Evolutionary conservation across 768 basidiomycete genomes (phyloP).

Genomic region (Hebeloma cylindrosporum): DNA sequence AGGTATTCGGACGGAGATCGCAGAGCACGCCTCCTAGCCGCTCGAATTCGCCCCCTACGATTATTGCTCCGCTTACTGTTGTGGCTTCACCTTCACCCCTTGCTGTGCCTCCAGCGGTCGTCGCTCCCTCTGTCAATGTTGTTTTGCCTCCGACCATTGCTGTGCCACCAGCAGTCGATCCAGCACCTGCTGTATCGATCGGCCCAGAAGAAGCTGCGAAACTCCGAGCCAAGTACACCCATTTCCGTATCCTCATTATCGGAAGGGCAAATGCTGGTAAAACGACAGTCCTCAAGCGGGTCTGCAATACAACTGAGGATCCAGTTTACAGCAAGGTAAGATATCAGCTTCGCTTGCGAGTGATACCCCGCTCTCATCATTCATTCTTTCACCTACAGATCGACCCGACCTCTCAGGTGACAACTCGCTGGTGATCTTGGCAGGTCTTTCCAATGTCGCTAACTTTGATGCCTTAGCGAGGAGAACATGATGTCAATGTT

Average conservation of each 20-base stretch:
- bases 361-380: not conserved
- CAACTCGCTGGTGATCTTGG: not conserved
- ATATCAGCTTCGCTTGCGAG: conserved; percentile 17
- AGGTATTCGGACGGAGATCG: no score
- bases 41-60: no score
- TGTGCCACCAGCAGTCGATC: no score
- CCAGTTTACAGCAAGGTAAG: conserved; percentile 28
- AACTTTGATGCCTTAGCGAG: conserved; percentile 25
- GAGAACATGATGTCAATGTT: conserved; percentile 32
- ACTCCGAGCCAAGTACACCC: conserved; percentile 22
- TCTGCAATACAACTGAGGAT: conserved; percentile 35
- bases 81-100: no score
- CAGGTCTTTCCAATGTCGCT: not conserved
- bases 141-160: no score
- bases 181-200: no score
- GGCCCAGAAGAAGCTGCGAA: no score
- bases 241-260: conserved; percentile 41
- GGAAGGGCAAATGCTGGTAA: conserved; percentile 42
- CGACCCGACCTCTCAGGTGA: conserved; percentile 15
- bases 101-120: no score
- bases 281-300: conserved; percentile 38
- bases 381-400: conserved; percentile 6
- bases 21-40: no score
- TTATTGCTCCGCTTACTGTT: no score
- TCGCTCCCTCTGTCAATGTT: no score